These are phyloP conservation scores for Gossypium stocksii DNA, from an alignment of 345 rosid genomes.

Conservation along the genomic window DNA sequence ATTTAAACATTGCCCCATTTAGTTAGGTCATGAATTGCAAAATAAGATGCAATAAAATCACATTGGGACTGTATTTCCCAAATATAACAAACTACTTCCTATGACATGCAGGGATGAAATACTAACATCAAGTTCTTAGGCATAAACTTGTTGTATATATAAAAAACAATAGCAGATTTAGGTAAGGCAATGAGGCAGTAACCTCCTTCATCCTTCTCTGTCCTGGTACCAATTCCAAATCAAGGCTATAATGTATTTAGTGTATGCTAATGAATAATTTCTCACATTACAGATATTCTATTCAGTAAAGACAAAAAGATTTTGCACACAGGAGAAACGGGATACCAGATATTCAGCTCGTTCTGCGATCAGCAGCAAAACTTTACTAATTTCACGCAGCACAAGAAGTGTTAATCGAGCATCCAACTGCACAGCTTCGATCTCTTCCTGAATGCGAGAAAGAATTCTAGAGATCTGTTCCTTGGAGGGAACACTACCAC, in stretches of 20 bases:
- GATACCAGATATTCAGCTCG: constrained; percentile 95
- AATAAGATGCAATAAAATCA: neutral
- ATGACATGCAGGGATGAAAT: neutral
- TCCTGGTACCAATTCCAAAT: neutral
- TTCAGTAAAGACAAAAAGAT: neutral
- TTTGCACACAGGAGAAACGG: constrained; percentile 1
- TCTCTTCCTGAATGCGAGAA: constrained; percentile 86
- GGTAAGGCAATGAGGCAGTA: neutral
- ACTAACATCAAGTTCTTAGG: neutral
- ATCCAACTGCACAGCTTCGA: constrained; percentile 88
- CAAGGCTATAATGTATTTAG: neutral
- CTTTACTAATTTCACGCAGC: constrained; percentile 82
- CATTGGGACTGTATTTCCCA: neutral
- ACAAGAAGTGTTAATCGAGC: constrained; percentile 88
- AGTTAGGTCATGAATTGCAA: neutral
- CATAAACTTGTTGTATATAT: neutral
- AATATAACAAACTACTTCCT: neutral
- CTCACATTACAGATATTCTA: neutral
- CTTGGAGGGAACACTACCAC: constrained; percentile 89
- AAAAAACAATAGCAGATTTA: constrained; percentile 1
- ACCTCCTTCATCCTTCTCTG: neutral
- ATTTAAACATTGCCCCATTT: constrained; percentile 1
- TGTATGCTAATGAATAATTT: neutral
- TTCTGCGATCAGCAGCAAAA: constrained; percentile 65
- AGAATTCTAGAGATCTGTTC: constrained; percentile 77